Evolutionary conservation across 495 filamentous ascomycete species (phyloP).

Genomic region (Neurospora sp.): DNA sequence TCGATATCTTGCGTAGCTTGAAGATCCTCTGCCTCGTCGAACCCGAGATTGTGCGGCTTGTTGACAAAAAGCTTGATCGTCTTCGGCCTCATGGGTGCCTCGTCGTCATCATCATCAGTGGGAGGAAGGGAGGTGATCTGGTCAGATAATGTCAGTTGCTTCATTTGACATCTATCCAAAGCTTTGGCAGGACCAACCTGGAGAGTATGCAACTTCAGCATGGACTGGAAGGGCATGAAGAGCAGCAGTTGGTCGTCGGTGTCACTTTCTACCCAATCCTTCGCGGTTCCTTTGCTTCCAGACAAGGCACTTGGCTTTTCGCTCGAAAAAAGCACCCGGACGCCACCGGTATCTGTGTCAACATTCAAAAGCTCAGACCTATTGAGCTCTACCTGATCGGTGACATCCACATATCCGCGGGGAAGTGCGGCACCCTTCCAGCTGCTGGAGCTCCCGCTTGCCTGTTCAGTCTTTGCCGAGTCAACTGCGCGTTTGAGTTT

Average conservation of each 20-base stretch:
- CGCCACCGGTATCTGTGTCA: conserved; percentile 56
- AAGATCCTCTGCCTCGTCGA: conserved; percentile 89
- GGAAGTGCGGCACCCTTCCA: conserved; percentile 72
- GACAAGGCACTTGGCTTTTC: conserved; percentile 55
- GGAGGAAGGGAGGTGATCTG: conserved; percentile 78
- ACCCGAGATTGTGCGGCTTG: conserved; percentile 76
- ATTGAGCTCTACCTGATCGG: conserved; percentile 64
- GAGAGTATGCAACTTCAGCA: conserved; percentile 81
- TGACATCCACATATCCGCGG: conserved; percentile 75
- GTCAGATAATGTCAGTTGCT: conserved; percentile 6
- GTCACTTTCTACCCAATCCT: conserved; percentile 96
- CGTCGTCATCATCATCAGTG: conserved; percentile 44
- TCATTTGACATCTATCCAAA: neutral
- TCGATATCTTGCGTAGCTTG: conserved; percentile 65
- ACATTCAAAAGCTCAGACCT: conserved; percentile 82
- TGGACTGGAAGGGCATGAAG: conserved; percentile 81
- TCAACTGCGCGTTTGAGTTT: conserved; percentile 64
- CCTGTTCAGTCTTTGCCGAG: conserved; percentile 31
- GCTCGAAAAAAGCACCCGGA: conserved; percentile 60
- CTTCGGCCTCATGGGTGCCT: conserved; percentile 74
- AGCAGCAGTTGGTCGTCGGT: conserved; percentile 98
- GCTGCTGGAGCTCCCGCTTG: conserved; percentile 28
- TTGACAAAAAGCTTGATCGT: conserved; percentile 80
- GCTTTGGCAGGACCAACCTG: conserved; percentile 28
- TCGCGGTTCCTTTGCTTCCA: conserved; percentile 48